Conservation (phyloP, 306 rosid species). For the Trichosanthes cucumerina region DNA sequence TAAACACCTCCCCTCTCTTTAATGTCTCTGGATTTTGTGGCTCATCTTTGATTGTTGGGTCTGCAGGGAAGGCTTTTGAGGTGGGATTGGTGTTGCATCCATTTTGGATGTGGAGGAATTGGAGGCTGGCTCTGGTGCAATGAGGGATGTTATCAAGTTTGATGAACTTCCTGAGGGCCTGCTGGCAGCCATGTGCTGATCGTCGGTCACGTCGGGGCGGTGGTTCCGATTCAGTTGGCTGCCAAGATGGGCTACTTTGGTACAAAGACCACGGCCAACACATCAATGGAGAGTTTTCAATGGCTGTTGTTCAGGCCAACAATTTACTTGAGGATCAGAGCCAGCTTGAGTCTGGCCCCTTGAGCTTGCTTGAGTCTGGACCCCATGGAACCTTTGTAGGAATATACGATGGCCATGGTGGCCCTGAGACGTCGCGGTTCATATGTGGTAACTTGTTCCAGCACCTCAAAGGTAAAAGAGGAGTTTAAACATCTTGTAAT, state of each 20-base stretch:
- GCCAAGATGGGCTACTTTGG: constrained; percentile 86
- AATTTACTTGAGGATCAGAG: constrained; percentile 95
- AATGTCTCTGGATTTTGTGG: not conserved
- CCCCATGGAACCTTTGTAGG: constrained; percentile 83
- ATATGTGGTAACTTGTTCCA: constrained; percentile 61
- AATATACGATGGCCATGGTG: constrained; percentile 87
- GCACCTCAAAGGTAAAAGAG: constrained; percentile 62
- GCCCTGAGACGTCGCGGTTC: constrained; percentile 89
- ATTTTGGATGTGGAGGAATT: constrained; percentile 68
- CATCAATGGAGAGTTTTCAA: constrained; percentile 74
- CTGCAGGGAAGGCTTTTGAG: constrained; percentile 18
- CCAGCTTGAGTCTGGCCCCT: constrained; percentile 87
- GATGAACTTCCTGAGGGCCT: constrained; percentile 79
- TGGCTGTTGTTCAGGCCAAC: constrained; percentile 97
- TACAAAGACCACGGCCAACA: constrained; percentile 86
- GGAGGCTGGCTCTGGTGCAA: constrained; percentile 66
- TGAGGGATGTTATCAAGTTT: constrained; percentile 98
- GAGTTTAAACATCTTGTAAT: not conserved
- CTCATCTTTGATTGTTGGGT: constrained; percentile 1
- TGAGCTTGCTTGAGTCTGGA: constrained; percentile 65
- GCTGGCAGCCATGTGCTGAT: constrained; percentile 70
- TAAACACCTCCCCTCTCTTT: not conserved
- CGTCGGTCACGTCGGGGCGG: constrained; percentile 12
- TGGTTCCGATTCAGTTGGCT: constrained; percentile 52
- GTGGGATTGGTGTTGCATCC: constrained; percentile 45